Evolutionary conservation across 2,329 filamentous ascomycete genomes (phyloP), one percentile per base, ranked within the genome.

Genomic region (Aschersonia sp.): DNA sequence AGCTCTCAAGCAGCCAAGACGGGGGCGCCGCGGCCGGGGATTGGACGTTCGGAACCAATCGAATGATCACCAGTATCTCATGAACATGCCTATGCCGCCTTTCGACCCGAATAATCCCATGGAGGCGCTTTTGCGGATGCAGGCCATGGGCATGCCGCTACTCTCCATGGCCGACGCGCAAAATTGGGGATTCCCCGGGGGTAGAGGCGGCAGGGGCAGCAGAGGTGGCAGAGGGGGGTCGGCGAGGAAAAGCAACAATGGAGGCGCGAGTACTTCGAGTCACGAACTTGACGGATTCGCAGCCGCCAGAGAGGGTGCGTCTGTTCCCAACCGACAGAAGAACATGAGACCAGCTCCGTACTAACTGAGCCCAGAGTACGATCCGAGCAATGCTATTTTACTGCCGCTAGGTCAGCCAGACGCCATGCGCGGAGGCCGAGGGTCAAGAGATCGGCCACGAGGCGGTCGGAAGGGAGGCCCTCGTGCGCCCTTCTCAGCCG

Each of bases 201-300:
- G 32, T 14, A 47, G 41, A 10, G 44, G n/a, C 14, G 43, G 8
- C 14, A 39, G 30, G 22, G 52, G 55, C 30, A 51, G 50, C 12
- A 54, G 53, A n/a, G 50, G 47, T 11, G 47, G 41, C 10, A 53
- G 48, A 47, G 53, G 35, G 59, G 41, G 58, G 58, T 40, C 65
- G 64, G 48, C 66, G 61, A 45, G 68, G 64, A 52, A n/a, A 30
- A 44, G 37, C 22, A 45, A 31, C 48, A 70, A 79, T 40, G 83
- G 83, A 4, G 77, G 70, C 54, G 74, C 71, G 29, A 89, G 85
- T 62, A 73, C 70, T 40, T 87, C 76, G 55, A 79, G 87, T 54
- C 85, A 90, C 58, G 78, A 76, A 7, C 32, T 39, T 6, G 47
- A 12, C 12, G 46, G 32, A 6, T 32, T 8, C 14, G 11, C 45